Percentiles rank a stretch among this genome's conserved stretches.
These are phyloP conservation scores for Ceratobasidium sp. DNA, from an alignment of 1,284 basidiomycete species.

Conservation along the genomic window DNA sequence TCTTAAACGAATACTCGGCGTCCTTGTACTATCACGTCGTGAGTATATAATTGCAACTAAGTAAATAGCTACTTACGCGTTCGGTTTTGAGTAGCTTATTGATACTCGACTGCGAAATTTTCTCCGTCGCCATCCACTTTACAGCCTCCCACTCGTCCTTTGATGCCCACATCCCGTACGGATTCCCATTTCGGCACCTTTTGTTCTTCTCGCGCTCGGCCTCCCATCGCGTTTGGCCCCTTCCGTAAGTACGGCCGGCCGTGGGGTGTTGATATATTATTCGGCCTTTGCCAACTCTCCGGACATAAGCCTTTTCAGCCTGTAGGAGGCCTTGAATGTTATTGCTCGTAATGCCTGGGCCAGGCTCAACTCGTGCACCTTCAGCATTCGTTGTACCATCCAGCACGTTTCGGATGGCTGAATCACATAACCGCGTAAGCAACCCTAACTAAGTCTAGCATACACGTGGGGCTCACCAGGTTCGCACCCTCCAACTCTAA, in stretches of 20 bases:
- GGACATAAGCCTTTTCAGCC: neutral
- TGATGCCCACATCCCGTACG: slow-evolving; percentile 14
- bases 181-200: neutral
- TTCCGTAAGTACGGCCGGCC: slow-evolving; percentile 17
- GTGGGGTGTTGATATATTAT: slow-evolving; percentile 15
- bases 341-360: neutral
- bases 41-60: neutral
- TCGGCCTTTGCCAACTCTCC: slow-evolving; percentile 8
- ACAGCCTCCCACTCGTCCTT: slow-evolving; percentile 15
- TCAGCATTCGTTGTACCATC: neutral
- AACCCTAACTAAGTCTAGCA: neutral
- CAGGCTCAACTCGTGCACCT: neutral
- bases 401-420: neutral
- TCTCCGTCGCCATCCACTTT: slow-evolving; percentile 24
- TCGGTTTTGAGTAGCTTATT: slow-evolving; percentile 19
- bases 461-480: neutral
- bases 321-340: neutral
- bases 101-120: slow-evolving; percentile 6
- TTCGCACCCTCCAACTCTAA: neutral
- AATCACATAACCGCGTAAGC: neutral
- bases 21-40: slow-evolving; percentile 10
- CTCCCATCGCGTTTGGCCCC: slow-evolving; percentile 5
- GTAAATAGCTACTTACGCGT: slow-evolving; percentile 1
- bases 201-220: neutral
- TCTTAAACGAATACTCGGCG: slow-evolving; percentile 7